Conservation (phyloP, 345 rosid genomes). For the Dipteronia sinensis region DNA sequence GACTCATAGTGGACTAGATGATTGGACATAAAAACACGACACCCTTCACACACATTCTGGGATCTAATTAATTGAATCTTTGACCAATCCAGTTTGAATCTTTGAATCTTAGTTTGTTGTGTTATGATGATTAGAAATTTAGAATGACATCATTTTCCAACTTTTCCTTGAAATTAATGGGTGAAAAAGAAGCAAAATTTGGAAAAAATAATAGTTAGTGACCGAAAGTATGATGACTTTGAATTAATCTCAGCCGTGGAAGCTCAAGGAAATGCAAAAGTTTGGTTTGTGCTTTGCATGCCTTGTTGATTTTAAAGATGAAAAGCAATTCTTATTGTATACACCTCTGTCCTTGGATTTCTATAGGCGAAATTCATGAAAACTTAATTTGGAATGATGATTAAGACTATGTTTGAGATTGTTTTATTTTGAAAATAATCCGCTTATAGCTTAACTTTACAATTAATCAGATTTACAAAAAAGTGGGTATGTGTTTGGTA, state of each 20-base stretch:
- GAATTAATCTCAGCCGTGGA: neutral
- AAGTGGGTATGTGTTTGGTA: too few species aligned
- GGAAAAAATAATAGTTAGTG: neutral
- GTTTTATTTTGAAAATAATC: too few species aligned
- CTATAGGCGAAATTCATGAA: neutral
- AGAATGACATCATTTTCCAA: slow-evolving; percentile 8
- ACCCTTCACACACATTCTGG: neutral
- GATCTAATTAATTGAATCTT: slow-evolving; percentile 17
- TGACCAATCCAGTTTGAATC: slow-evolving; percentile 12
- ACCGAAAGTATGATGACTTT: slow-evolving; percentile 8
- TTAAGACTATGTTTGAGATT: too few species aligned
- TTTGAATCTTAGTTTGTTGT: neutral
- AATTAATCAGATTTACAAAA: too few species aligned
- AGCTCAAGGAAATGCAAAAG: neutral
- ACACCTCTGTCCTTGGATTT: neutral
- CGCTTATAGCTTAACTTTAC: too few species aligned
- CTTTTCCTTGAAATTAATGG: neutral
- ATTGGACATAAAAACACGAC: slow-evolving; percentile 6
- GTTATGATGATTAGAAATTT: neutral
- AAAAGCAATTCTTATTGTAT: neutral
- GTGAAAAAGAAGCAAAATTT: neutral
- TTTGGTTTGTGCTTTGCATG: neutral
- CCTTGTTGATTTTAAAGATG: neutral
- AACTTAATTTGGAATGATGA: too few species aligned
- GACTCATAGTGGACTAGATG: neutral